Evolutionary conservation across 257 asterid genomes (phyloP).

Genomic region (Jasminum sambac): DNA sequence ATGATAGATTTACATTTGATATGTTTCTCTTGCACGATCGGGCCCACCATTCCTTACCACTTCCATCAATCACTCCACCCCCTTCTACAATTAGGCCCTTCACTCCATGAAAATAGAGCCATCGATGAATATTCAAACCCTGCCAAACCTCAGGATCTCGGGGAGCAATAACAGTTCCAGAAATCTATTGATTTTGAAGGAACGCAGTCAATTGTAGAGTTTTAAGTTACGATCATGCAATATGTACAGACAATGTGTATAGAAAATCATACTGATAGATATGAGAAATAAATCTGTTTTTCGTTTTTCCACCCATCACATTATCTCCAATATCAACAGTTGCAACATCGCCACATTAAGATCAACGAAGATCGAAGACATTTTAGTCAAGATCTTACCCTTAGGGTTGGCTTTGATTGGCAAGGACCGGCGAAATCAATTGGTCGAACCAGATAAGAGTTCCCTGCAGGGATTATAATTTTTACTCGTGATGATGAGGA

Average conservation of each 20-base stretch:
- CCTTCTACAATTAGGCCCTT: conserved; percentile 69
- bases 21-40: conserved; percentile 75
- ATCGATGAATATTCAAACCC: conserved; percentile 53
- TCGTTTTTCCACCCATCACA: too few relatives aligned
- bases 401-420: conserved; percentile 54
- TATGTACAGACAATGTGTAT: too few relatives aligned
- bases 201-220: background rate
- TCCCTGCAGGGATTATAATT: conserved; percentile 50
- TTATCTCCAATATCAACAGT: too few relatives aligned
- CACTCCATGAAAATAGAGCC: conserved; percentile 79
- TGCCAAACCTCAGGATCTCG: conserved; percentile 65
- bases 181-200: conserved; percentile 45
- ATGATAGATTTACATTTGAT: conserved; percentile 50
- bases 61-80: conserved; percentile 67
- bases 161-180: conserved; percentile 68
- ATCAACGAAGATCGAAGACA: background rate
- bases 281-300: too few relatives aligned
- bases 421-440: conserved; percentile 74
- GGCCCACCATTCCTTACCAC: conserved; percentile 84
- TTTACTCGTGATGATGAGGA: conserved; percentile 34
- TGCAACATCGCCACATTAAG: background rate
- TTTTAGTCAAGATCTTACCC: conserved; percentile 39
- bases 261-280: too few relatives aligned
- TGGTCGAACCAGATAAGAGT: conserved; percentile 46
- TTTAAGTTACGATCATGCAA: background rate